Base-by-base conservation (phyloP, 2,329 filamentous ascomycete genomes). In the Paraphaeosphaeria sporulosa region DNA sequence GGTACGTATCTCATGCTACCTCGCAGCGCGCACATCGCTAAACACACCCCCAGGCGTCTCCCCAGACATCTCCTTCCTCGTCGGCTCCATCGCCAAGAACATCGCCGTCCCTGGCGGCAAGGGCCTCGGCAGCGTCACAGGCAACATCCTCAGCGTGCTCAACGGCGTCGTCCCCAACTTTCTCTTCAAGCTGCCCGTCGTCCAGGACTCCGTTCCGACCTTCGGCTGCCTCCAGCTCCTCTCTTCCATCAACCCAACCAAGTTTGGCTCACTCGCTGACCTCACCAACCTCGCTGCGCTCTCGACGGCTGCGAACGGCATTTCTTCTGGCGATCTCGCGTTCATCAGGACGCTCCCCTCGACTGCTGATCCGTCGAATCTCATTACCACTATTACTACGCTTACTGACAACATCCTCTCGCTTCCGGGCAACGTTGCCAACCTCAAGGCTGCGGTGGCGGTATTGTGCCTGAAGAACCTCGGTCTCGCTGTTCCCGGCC, bases 101-200 rank as follows among this genome's bases (percentile, higher is more conserved):
- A 66, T 68, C 40, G 61, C 63, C 42, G 47, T 68, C 17, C 62
- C 62, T 1, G 62, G 60, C 19, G 60, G 60, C 48, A 60, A 30
- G n/a, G 62, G 64, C 21, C 49, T 68, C 21, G 62, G 65, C 25
- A 30, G 44, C 47, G 36, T 65, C 13, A 66, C 64, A 23, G 36
- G 25, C 13, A 56, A 49, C 50, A 66, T 68, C 48, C 57, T 64
- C 42, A 21, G 25, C 15, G 42, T 62, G 40, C 62, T 68, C 51
- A 60, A 61, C 51, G 55, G 56, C 50, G 48, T 64, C 7, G 63
- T 65, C 17, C 64, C 64, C 46, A 55, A 59, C 52, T 69, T 67
- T 61, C 46, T 67, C 50, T 69, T 67, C 63, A 47, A 67, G 56
- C 63, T 67, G 2, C 66, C 66, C 46, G 63, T 65, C 9, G 63